These are phyloP conservation scores for Spergularia bocconei DNA, from an alignment of 148 eudicot species.

Conservation along the genomic window DNA sequence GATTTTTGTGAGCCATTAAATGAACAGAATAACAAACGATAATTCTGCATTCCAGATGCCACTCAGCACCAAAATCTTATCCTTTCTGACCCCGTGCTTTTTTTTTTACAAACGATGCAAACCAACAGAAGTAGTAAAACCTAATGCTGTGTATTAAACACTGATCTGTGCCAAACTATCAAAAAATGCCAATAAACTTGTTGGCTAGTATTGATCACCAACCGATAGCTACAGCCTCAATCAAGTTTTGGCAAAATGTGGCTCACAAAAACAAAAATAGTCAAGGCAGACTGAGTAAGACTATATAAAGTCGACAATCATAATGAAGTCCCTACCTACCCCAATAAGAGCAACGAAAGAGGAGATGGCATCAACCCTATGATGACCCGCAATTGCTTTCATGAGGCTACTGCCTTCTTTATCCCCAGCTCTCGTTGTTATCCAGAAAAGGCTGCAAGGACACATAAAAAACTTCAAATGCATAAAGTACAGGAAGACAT, in stretches of 20 bases:
- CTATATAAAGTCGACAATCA: neutral
- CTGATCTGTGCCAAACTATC: neutral
- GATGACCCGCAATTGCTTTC: conserved; percentile 99
- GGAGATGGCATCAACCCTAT: conserved; percentile 98
- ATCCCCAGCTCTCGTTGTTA: conserved; percentile 89
- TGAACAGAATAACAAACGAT: neutral
- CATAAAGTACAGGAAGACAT: neutral
- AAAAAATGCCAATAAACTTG: neutral
- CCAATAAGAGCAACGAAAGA: conserved; percentile 95
- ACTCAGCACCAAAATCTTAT: neutral
- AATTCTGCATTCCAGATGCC: neutral
- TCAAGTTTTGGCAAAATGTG: neutral
- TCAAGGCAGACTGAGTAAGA: neutral
- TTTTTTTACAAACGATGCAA: neutral
- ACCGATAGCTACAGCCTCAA: neutral
- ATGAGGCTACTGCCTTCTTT: conserved; percentile 93
- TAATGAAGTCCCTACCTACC: conserved; percentile 64
- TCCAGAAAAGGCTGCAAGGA: conserved; percentile 72
- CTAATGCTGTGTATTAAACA: neutral
- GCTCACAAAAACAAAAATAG: neutral
- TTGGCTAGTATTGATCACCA: neutral
- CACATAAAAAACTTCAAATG: conserved; percentile 9
- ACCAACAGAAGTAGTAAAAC: neutral
- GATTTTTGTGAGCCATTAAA: too few relatives aligned
- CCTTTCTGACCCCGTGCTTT: too few relatives aligned